Percentiles rank a stretch among this genome's conserved stretches.
Conservation (phyloP, 331 rosid genomes). For the Arachis monticola region DNA sequence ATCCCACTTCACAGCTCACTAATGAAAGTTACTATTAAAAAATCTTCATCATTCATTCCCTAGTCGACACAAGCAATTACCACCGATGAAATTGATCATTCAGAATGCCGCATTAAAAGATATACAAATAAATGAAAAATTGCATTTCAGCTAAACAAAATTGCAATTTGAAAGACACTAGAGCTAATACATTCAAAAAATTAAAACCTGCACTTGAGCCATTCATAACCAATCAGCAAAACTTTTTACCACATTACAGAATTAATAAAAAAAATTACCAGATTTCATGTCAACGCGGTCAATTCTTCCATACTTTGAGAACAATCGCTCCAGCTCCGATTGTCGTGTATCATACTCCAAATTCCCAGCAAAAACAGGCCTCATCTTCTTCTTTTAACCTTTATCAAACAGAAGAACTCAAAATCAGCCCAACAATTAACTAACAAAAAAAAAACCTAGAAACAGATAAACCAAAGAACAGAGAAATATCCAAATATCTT, state of each 20-base stretch:
- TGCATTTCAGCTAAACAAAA: background rate
- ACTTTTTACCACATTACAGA: too few species aligned
- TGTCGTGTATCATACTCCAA: slow-evolving; percentile 82
- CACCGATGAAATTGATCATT: slow-evolving; percentile 1
- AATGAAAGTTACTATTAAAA: background rate
- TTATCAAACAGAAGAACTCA: background rate
- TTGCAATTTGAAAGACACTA: background rate
- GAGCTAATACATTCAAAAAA: background rate
- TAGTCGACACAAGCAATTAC: background rate
- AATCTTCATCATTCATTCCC: background rate
- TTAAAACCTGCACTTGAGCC: too few species aligned
- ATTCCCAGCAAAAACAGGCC: slow-evolving; percentile 92
- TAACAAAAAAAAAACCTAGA: background rate
- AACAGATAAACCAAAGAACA: background rate
- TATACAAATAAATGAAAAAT: too few species aligned
- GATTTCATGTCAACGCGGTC: slow-evolving; percentile 99
- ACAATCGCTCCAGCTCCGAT: slow-evolving; percentile 82
- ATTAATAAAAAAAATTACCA: slow-evolving; percentile 47
- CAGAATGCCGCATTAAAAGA: background rate
- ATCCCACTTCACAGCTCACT: background rate
- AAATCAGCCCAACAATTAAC: background rate
- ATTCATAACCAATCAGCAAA: background rate
- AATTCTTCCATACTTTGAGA: slow-evolving; percentile 83
- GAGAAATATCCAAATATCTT: background rate
- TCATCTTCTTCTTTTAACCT: slow-evolving; percentile 49